Base-by-base conservation (phyloP, 805 yeast genomes). In the Metschnikowia orientalis region DNA sequence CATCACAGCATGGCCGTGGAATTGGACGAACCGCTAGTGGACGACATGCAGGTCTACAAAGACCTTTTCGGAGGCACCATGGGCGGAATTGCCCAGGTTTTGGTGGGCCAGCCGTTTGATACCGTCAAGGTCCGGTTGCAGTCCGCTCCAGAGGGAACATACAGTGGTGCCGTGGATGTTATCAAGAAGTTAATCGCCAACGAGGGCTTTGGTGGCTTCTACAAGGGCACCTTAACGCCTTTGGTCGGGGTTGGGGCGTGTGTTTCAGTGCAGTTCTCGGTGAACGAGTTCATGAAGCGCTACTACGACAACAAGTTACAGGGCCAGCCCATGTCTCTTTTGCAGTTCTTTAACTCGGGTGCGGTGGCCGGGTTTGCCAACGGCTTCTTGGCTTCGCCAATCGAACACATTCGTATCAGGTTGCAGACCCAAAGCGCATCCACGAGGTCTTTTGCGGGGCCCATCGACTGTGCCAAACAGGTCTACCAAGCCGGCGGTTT, bases 91-190 rank as follows among this genome's bases (percentile, higher is more conserved):
- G 90, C 97, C 5, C 98, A 92, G 61, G 97, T 92, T 6, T 64
- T 92, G 20, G 84, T 82, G 9, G 98, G 98, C 15, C 97, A 92
- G 60, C 97, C 97, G 6, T 90, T 90, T 52, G 97, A 89, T 56
- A 85, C 95, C 7, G 85, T 92, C 27, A 90, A 90, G 61, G 97
- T 92, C 13, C 71, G 98, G 32, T 68, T 92, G 29, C 97, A 92
- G 54, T 81, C 94, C 2, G 87, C 89, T 1, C 79, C 88, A 2
- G 79, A 79, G 20, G 92, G 95, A 4, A 71, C 75, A 11, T 84
- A 82, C 49, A 60, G 59, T 13, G 86, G 88, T 2, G 81, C 95
- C 0, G 47, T 75, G 36, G 95, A 87, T 47, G 95, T 87, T 8
- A 78, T 88, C 13, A 73, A 73, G 51, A 71, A 77, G 47, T 67